Evolutionary conservation across 2,329 filamentous ascomycete genomes (phyloP).

Genomic region (Epichloe coenophiala): DNA sequence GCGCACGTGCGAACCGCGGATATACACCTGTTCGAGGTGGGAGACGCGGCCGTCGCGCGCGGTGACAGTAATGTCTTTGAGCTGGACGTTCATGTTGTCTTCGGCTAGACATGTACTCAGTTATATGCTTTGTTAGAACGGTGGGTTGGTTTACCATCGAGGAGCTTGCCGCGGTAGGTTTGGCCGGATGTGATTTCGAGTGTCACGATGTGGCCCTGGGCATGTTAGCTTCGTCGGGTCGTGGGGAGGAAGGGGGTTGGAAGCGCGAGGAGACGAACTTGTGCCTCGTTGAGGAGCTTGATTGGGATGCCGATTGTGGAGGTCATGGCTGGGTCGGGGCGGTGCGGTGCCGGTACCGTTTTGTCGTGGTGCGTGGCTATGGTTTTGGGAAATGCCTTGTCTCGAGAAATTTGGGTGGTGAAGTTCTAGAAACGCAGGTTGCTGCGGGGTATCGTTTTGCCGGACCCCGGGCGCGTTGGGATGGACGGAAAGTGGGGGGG

Average conservation of each 20-base stretch:
- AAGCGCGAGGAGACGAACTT: slow-evolving; percentile 40
- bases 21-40: slow-evolving; percentile 97
- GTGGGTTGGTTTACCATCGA: slow-evolving; percentile 56
- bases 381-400: neutral
- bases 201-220: slow-evolving; percentile 88
- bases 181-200: slow-evolving; percentile 74
- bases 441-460: neutral
- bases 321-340: slow-evolving; percentile 48
- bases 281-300: slow-evolving; percentile 96
- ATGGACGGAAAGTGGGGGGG: neutral
- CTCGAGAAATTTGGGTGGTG: neutral
- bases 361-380: neutral
- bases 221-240: slow-evolving; percentile 5
- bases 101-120: slow-evolving; percentile 48
- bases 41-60: slow-evolving; percentile 95
- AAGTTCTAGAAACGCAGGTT: no score
- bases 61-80: slow-evolving; percentile 97
- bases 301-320: slow-evolving; percentile 98
- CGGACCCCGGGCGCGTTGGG: neutral
- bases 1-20: slow-evolving; percentile 89
- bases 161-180: slow-evolving; percentile 92
- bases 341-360: no score
- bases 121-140: neutral
- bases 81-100: slow-evolving; percentile 99
- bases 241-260: neutral